Evolutionary conservation across 768 basidiomycete genomes (phyloP).

Genomic region (Collybia sp.): DNA sequence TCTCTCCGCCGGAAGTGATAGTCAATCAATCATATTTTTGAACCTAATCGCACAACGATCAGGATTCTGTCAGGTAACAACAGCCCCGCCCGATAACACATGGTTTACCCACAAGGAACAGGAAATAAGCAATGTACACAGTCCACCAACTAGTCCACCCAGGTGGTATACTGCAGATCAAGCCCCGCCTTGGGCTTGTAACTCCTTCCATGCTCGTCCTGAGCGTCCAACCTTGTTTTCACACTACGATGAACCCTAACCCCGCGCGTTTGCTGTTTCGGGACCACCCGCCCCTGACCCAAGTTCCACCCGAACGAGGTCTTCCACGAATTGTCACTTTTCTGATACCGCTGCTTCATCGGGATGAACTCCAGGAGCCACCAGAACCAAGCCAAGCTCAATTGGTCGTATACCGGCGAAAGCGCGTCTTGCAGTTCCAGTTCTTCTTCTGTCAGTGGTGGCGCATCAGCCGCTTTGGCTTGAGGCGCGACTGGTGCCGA

Average conservation of each 20-base stretch:
- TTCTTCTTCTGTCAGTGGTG: slow-evolving; percentile 34
- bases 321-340: slow-evolving; percentile 23
- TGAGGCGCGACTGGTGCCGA: not conserved
- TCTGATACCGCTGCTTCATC: slow-evolving; percentile 29
- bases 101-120: too few species aligned
- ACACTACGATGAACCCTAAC: slow-evolving; percentile 47
- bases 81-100: too few species aligned
- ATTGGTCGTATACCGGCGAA: slow-evolving; percentile 46
- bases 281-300: slow-evolving; percentile 34
- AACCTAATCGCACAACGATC: too few species aligned
- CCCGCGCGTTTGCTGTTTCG: slow-evolving; percentile 29
- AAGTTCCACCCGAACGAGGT: slow-evolving; percentile 24
- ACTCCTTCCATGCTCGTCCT: slow-evolving; percentile 24
- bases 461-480: not conserved
- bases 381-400: slow-evolving; percentile 38
- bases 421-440: slow-evolving; percentile 49
- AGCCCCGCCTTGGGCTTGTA: slow-evolving; percentile 36
- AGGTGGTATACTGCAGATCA: slow-evolving; percentile 20
- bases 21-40: too few species aligned
- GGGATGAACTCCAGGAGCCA: slow-evolving; percentile 60
- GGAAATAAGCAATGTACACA: too few species aligned
- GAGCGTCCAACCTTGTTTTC: slow-evolving; percentile 49
- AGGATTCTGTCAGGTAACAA: too few species aligned
- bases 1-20: too few species aligned
- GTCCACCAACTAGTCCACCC: slow-evolving; percentile 27